Base-by-base conservation (phyloP, 352 stramenopile genomes). In the Albugo candida region DNA sequence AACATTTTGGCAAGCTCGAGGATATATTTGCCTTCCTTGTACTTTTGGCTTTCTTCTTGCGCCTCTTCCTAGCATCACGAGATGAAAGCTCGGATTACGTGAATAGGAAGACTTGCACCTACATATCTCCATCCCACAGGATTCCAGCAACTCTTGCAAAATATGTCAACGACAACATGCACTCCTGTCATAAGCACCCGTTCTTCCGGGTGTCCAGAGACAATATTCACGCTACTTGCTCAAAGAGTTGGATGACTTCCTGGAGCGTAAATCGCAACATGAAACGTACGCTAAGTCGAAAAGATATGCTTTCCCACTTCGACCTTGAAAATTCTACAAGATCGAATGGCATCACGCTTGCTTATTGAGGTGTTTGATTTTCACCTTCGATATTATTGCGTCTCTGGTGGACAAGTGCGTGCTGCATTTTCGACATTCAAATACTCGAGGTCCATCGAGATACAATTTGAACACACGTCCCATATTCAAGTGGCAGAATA, bases 11-110 rank as follows among this genome's bases (percentile, higher is more conserved):
- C 91, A 54, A 96, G 87, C 61, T 97, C 89, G 51, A 97, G 81
- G 59, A 97, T 96, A 64, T 88, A 97, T 54, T 97, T 97, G 51
- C 88, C 88, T 64, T 96, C 87, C 60, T 97, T 97, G 70, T 97
- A 97, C 60, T 95, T 95, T 62, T 97, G 81, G 55, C 63, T 85
- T 37, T 72, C 61, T 47, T 97, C 84, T 51, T 96, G 89, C 35
- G 89, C 89, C 55, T 88, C 88, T 54, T 85, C 74, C 72, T 87
- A 55, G 6, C 14, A 49, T 49, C 17, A 43, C 19, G 3, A 24
- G 2, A 19, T 43, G 3, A 43, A 43, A 10, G 19, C 8, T 19
- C 14, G 14, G 36, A n/a, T 17, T 1, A 39, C 0, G 3, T n/a
- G 19, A 13, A 52, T 16, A 35, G n/a, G n/a, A 1, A 24, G 18